Evolutionary conservation across 139 green algal genomes (phyloP).

Genomic region (Micractinium conductrix): DNA sequence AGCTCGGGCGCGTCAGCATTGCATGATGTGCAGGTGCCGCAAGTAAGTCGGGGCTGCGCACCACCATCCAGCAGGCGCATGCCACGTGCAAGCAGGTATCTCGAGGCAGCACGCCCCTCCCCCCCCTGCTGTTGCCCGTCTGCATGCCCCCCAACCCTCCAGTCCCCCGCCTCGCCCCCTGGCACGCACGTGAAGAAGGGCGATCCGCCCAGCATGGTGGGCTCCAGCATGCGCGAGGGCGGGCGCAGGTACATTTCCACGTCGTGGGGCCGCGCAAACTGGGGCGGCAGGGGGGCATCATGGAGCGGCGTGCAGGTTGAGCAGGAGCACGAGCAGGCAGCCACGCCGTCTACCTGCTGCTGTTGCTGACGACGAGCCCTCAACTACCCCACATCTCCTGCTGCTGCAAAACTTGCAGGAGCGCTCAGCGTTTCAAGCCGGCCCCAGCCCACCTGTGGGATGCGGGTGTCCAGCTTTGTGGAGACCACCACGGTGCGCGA

Average conservation of each 20-base stretch:
- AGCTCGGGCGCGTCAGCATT: background rate
- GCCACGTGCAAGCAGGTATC: too few relatives aligned
- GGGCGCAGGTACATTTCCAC: conserved; percentile 92
- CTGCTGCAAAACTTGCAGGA: too few relatives aligned
- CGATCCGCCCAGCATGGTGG: conserved; percentile 83
- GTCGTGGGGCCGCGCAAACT: conserved; percentile 87
- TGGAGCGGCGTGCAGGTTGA: background rate
- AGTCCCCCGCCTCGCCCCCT: too few relatives aligned
- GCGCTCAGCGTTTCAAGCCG: too few relatives aligned
- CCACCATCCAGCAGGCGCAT: background rate
- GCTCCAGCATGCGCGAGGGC: conserved; percentile 67
- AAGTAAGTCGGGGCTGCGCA: too few relatives aligned
- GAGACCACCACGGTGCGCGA: conserved; percentile 92
- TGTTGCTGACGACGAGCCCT: too few relatives aligned
- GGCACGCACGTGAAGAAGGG: conserved; percentile 92
- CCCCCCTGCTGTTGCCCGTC: background rate
- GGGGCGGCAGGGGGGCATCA: conserved; percentile 24
- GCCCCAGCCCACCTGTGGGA: too few relatives aligned
- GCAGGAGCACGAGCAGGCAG: conserved; percentile 32
- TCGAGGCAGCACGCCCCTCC: too few relatives aligned
- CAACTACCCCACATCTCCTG: too few relatives aligned
- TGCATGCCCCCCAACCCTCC: too few relatives aligned
- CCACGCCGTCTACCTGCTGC: too few relatives aligned
- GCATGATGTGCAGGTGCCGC: background rate
- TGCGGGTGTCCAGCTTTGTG: conserved; percentile 96